Percentiles rank a stretch among this genome's conserved stretches.
phyloP scores from a whole-genome alignment of 805 yeast species.

The Groenewaldozyma tartarivorans region DNA sequence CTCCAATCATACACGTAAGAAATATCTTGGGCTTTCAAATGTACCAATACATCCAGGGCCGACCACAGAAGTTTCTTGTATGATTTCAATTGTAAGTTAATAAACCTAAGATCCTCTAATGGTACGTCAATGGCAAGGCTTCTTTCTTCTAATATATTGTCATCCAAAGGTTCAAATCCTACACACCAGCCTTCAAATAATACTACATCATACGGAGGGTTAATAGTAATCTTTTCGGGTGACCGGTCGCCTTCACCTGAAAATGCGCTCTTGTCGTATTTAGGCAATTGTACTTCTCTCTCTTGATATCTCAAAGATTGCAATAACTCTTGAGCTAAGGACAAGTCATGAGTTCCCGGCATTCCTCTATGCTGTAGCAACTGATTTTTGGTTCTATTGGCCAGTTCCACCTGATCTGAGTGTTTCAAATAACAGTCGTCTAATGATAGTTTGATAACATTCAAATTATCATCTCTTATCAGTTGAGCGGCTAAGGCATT shows the following conservation, averaged over 20 bases:
- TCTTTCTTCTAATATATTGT: constrained; percentile 5
- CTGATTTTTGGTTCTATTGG: constrained; percentile 35
- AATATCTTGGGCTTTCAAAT: constrained; percentile 50
- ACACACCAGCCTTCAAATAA: constrained; percentile 92
- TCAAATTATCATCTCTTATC: constrained; percentile 27
- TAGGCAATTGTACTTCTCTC: constrained; percentile 39
- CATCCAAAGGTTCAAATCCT: constrained; percentile 49
- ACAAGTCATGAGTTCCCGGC: constrained; percentile 88
- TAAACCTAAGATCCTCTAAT: constrained; percentile 25
- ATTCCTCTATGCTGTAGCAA: constrained; percentile 73
- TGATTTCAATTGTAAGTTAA: constrained; percentile 43
- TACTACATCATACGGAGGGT: constrained; percentile 47
- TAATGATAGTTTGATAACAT: constrained; percentile 44
- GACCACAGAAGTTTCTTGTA: constrained; percentile 50
- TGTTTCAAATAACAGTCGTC: constrained; percentile 80
- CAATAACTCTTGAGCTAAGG: constrained; percentile 31
- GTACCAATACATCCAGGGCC: constrained; percentile 49
- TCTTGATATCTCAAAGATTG: constrained; percentile 22
- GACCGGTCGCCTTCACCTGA: constrained; percentile 74
- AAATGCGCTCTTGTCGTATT: constrained; percentile 66
- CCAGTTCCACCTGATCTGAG: constrained; percentile 43
- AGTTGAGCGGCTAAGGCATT: constrained; percentile 18
- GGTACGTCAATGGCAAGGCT: constrained; percentile 24
- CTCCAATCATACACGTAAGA: constrained; percentile 72
- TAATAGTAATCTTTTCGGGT: constrained; percentile 31